These are phyloP conservation scores for Pythium guiyangense DNA, from an alignment of 352 stramenopile genomes.

Conservation along the genomic window DNA sequence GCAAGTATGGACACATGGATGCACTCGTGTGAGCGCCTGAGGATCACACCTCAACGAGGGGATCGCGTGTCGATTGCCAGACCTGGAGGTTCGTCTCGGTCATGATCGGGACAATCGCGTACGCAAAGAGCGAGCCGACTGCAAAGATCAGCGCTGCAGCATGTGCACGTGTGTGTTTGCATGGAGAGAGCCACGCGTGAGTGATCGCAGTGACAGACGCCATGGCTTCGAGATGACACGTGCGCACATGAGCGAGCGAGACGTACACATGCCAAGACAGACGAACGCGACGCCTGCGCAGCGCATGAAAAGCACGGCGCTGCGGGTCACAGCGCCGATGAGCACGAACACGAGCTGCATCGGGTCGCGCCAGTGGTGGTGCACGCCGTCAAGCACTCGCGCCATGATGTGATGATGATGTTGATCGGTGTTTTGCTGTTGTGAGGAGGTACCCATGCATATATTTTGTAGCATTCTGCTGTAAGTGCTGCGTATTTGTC, in stretches of 20 bases:
- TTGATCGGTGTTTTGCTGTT: too few relatives aligned
- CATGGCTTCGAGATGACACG: neutral
- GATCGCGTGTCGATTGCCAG: neutral
- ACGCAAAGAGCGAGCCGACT: slow-evolving; percentile 36
- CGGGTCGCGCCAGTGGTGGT: slow-evolving; percentile 46
- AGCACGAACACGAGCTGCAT: slow-evolving; percentile 43
- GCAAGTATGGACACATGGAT: neutral
- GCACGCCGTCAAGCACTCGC: slow-evolving; percentile 5
- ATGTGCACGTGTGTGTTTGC: neutral
- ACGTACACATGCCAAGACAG: slow-evolving; percentile 36
- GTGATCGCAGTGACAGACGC: neutral
- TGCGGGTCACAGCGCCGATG: slow-evolving; percentile 23
- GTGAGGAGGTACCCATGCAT: too few relatives aligned
- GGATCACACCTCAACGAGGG: neutral
- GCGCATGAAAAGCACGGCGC: slow-evolving; percentile 41
- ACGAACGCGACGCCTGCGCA: slow-evolving; percentile 38
- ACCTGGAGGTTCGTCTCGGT: slow-evolving; percentile 32
- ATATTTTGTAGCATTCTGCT: too few relatives aligned
- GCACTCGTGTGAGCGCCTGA: neutral
- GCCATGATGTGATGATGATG: too few relatives aligned
- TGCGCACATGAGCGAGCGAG: neutral
- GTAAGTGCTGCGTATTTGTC: too few relatives aligned
- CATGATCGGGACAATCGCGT: slow-evolving; percentile 52
- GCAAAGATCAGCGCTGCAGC: slow-evolving; percentile 34
- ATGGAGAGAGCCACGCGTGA: neutral